A percentile compares a stretch with the other conserved stretches of the same genome.
These are phyloP conservation scores for Oidiodendron maius DNA, from an alignment of 495 filamentous ascomycete genomes.

Conservation along the genomic window DNA sequence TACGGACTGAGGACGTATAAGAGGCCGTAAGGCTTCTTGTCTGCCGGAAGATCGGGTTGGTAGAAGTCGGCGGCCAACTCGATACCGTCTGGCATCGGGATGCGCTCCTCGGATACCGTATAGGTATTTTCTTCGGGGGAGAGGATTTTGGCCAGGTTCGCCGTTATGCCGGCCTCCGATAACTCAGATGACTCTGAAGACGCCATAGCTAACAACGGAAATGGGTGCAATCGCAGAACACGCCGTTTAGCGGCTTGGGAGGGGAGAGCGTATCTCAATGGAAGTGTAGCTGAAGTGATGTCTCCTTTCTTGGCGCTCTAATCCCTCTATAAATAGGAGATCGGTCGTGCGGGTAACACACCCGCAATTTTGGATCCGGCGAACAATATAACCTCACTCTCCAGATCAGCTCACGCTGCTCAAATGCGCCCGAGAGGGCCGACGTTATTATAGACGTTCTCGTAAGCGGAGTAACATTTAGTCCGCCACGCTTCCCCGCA, in stretches of 20 bases:
- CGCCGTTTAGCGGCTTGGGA: neutral
- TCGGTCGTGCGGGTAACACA: neutral
- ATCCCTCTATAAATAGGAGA: neutral
- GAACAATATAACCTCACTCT: neutral
- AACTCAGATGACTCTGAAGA: neutral
- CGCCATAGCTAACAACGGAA: neutral
- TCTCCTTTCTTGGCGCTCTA: neutral
- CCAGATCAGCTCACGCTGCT: neutral
- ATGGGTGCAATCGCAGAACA: neutral
- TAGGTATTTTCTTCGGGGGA: constrained; percentile 11
- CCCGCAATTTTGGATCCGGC: neutral
- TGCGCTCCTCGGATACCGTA: constrained; percentile 19
- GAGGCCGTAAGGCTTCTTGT: constrained; percentile 14
- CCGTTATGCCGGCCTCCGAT: neutral
- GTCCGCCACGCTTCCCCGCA: neutral
- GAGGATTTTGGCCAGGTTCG: neutral
- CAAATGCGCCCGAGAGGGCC: neutral
- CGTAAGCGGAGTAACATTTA: neutral
- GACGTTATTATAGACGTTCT: too few relatives aligned
- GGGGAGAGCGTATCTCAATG: neutral
- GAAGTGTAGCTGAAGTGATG: neutral
- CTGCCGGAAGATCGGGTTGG: constrained; percentile 12
- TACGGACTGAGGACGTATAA: constrained; percentile 26
- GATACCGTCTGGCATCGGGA: constrained; percentile 25
- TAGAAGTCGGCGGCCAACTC: constrained; percentile 29